Base-by-base conservation (phyloP, 2,329 filamentous ascomycete species). In the Nothophaeocryptopus gaeumannii region DNA sequence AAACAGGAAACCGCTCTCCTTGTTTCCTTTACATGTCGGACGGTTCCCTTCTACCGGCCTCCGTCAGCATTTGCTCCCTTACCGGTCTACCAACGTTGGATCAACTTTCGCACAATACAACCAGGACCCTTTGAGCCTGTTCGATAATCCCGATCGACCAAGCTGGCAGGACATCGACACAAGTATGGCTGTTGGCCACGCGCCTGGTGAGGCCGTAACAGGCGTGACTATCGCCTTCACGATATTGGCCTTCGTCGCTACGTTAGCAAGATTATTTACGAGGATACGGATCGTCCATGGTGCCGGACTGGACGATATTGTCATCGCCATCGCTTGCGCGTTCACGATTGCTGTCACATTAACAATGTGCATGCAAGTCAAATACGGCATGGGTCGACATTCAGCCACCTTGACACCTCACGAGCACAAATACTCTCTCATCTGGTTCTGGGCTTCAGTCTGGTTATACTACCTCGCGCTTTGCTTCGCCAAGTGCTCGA, bases 401-500 rank as follows among this genome's bases (percentile, higher is more conserved):
- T 34, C 55, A n/a, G 45, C 40, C 29, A 51, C 46, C 5, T 39
- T 63, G 1, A 53, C 44, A 26, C 9, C 16, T 1, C 30, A 55
- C 14, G 55, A 64, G n/a, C 50, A 54, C 14, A 36, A 50, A 20
- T 45, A 47, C 15, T 56, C 56, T 2, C 37, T 63, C n/a, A 59
- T 60, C 39, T 58, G 53, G 34, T 63, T 62, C 44, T 61, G 57
- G 55, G 49, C 54, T 10, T 59, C 54, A 0, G 53, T 63, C 29
- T 55, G 58, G 49, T 39, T 62, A 4, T 64, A 64, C 55, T 58
- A 63, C 20, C 51, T 60, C 2, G 60, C 51, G 3, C 53, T 64
- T 2, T 59, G 56, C 50, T 54, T 61, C 31, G 61, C 62, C 15
- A 70, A 70, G 52, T 56, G 65, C 40, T 67, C 66, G 1, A 68